Conservation (phyloP, 1,139 yeast species). For the Geotrichum reessii region DNA sequence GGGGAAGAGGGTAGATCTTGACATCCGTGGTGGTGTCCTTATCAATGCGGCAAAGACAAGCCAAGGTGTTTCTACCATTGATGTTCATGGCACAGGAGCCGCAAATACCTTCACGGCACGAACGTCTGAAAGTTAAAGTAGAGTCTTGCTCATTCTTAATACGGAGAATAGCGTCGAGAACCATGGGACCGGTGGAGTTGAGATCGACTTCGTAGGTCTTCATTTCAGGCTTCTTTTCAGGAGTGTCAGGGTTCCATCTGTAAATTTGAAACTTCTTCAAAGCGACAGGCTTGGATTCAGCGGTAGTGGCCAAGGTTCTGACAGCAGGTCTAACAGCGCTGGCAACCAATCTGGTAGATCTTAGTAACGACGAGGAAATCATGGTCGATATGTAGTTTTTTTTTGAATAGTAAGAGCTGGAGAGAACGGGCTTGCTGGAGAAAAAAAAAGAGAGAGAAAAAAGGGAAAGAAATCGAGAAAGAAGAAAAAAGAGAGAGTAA, state of each 20-base stretch:
- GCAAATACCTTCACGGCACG: constrained; percentile 99
- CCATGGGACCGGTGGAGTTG: constrained; percentile 96
- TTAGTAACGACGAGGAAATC: constrained; percentile 5
- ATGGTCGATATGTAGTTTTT: not conserved
- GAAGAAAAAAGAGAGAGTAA: not conserved
- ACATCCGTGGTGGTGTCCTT: constrained; percentile 65
- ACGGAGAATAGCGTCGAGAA: constrained; percentile 87
- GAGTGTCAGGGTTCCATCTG: constrained; percentile 98
- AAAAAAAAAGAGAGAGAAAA: not conserved
- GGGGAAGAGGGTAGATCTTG: constrained; percentile 95
- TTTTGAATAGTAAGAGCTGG: not conserved
- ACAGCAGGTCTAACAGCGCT: constrained; percentile 3
- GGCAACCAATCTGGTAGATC: constrained; percentile 1
- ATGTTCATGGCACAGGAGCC: constrained; percentile 99
- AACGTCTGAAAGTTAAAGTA: constrained; percentile 91
- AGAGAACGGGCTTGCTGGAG: not conserved
- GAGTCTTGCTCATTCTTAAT: constrained; percentile 96
- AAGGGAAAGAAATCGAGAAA: constrained; percentile 3
- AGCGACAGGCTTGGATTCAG: constrained; percentile 41
- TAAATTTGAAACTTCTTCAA: constrained; percentile 84
- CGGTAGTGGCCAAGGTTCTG: constrained; percentile 24
- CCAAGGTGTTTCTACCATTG: constrained; percentile 94
- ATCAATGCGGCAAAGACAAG: constrained; percentile 93
- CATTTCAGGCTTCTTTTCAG: constrained; percentile 85
- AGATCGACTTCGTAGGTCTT: constrained; percentile 79